These are phyloP conservation scores for Rhizopogon salebrosus DNA, from an alignment of 768 basidiomycete genomes.

Conservation along the genomic window DNA sequence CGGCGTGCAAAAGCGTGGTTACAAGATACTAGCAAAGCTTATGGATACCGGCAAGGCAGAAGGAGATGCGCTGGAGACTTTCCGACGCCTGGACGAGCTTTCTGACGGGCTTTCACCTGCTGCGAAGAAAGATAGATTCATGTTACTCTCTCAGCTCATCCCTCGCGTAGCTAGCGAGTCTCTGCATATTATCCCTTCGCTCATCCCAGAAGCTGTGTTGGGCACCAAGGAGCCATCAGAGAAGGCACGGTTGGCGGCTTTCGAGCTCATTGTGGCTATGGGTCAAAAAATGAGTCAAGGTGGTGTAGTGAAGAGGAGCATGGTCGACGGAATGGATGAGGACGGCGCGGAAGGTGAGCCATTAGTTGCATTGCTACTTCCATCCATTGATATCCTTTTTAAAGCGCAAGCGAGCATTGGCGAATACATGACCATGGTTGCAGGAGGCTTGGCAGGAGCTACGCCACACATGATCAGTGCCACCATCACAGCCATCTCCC, in stretches of 20 bases:
- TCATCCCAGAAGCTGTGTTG: slow-evolving; percentile 91
- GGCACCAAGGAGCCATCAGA: slow-evolving; percentile 97
- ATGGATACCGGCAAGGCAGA: slow-evolving; percentile 58
- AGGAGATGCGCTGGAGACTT: slow-evolving; percentile 49
- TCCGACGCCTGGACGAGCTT: slow-evolving; percentile 62
- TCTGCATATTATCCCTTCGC: slow-evolving; percentile 78
- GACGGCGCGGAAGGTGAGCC: slow-evolving; percentile 42
- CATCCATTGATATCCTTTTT: slow-evolving; percentile 10
- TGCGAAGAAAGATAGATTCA: slow-evolving; percentile 92
- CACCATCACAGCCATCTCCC: slow-evolving; percentile 88
- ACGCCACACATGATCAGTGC: slow-evolving; percentile 99
- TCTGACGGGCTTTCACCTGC: slow-evolving; percentile 67
- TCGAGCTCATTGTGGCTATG: slow-evolving; percentile 87
- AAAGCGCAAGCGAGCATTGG: slow-evolving; percentile 70
- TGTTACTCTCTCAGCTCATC: slow-evolving; percentile 66
- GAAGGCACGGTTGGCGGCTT: slow-evolving; percentile 83
- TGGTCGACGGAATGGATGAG: slow-evolving; percentile 83
- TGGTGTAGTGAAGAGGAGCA: slow-evolving; percentile 70
- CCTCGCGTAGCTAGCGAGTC: slow-evolving; percentile 60
- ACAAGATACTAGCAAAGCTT: slow-evolving; percentile 78
- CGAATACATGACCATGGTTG: slow-evolving; percentile 96
- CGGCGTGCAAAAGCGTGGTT: slow-evolving; percentile 92
- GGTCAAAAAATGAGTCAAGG: slow-evolving; percentile 87
- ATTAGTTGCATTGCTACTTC: slow-evolving; percentile 3
- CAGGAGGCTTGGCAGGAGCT: slow-evolving; percentile 88